Base-by-base conservation (phyloP, 495 filamentous ascomycete genomes). In the Choiromyces venosus region DNA sequence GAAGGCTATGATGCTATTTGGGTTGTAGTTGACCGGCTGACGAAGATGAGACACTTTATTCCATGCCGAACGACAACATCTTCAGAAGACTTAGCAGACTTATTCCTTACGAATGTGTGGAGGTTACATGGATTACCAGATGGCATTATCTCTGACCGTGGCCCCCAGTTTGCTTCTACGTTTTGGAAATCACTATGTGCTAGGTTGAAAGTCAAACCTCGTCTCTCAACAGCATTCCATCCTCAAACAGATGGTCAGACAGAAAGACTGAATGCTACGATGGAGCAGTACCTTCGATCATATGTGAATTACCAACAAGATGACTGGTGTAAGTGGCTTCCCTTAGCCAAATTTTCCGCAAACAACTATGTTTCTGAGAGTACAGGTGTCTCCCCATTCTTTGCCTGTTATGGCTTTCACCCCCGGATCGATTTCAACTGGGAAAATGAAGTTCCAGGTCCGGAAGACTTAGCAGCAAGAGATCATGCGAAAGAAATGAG, bases 181-280 rank as follows among this genome's bases (percentile, higher is more conserved):
- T 73, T 73, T 29, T 61, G 33, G 65, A 61, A 40, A 37, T 6
- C 16, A 19, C 9, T 73, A 1, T 46, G 38, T 40, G 12, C 8
- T 18, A 37, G 12, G 1, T 37, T 73, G 10, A 40, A 25, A 36
- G 69, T 69, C 25, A 4, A 69, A 12, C 29, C 35, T 10, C 16
- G 25, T 1, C 69, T 71, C 3, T 40, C 33, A 37, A 76, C 69
- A 3, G 71, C 71, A 0, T 79, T 78, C 64, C 75, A 78, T 37
- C 71, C 66, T 0, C 65, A 79, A 44, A 79, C 76, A 2, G 70
- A 79, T 70, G 71, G 76, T 14, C 75, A 79, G 37, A 79, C 76
- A 25, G 76, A 78, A 69, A 29, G 67, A 39, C 64, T 76, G 7
- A 78, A 78, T 46, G 64, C 74, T 1, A 65, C 69, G 4, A 25